Evolutionary conservation across 495 filamentous ascomycete genomes (phyloP).

Genomic region (Lepraria neglecta): DNA sequence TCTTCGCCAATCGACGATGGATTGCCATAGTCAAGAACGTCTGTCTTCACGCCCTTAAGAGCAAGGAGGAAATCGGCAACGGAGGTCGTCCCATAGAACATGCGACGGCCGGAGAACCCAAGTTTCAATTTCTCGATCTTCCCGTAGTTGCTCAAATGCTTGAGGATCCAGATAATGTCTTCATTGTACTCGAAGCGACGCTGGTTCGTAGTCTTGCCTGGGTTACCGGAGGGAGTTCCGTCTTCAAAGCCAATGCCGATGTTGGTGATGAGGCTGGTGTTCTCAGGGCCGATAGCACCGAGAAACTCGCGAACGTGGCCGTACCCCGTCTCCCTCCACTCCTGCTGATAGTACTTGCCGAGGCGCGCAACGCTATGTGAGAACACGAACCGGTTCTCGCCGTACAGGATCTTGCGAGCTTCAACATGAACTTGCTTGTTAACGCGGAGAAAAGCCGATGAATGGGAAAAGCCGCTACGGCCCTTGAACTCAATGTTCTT

Average conservation of each 20-base stretch:
- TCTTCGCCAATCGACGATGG: background rate
- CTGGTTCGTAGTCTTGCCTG: conserved; percentile 11
- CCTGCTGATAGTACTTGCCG: conserved; percentile 11
- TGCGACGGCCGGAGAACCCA: conserved; percentile 20
- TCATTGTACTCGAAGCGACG: conserved; percentile 21
- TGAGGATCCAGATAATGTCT: conserved; percentile 18
- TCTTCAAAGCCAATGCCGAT: conserved; percentile 21
- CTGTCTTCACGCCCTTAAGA: conserved; percentile 18
- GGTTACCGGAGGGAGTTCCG: conserved; percentile 16
- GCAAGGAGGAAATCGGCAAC: conserved; percentile 12
- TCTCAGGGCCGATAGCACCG: conserved; percentile 20
- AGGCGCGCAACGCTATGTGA: conserved; percentile 17
- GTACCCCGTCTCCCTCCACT: conserved; percentile 21
- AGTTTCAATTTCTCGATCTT: conserved; percentile 21
- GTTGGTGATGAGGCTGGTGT: conserved; percentile 16
- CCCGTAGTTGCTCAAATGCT: conserved; percentile 14
- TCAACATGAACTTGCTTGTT: conserved; percentile 33
- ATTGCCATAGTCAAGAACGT: conserved; percentile 11
- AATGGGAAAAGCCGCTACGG: conserved; percentile 29
- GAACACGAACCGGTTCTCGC: conserved; percentile 35
- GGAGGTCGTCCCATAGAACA: conserved; percentile 3
- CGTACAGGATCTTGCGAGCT: conserved; percentile 34
- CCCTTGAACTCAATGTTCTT: conserved; percentile 24
- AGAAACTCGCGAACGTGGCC: conserved; percentile 21
- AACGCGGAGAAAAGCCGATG: conserved; percentile 33